Base-by-base conservation (phyloP, 1,284 basidiomycete genomes). In the Trichosporon inkin region DNA sequence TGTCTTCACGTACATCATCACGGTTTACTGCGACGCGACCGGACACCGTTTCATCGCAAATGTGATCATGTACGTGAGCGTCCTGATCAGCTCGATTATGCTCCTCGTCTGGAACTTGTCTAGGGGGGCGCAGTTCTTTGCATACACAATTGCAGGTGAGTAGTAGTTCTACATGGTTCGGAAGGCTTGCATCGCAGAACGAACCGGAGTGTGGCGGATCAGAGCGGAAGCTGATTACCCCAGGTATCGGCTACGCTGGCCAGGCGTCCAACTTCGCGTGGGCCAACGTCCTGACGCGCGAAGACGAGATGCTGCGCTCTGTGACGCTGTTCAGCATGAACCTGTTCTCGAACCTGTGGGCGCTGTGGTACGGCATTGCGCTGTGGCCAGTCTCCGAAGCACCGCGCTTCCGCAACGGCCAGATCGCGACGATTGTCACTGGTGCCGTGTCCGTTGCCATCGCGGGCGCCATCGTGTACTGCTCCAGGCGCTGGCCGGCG, bases 231-330 rank as follows among this genome's bases (percentile, higher is more conserved):
- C 38, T 40, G n/a, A 40, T 16, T 6, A 6, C 38, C 14, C 3
- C 17, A 40, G 71, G 70, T 34, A 65, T 74, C 37, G 72, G 71
- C 0, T 74, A 73, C 53, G 70, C 71, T 0, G 75, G 75, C 17
- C 75, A 76, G 60, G 75, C 75, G 3, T 65, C 64, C 22, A 76
- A 76, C 62, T 74, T 73, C 56, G 73, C 73, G 0, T 76, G 74
- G 74, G 74, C 74, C 16, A 76, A 74, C 61, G 55, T 64, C 20
- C 41, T 72, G 34, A 71, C 68, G 17, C 63, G 73, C 40, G 73
- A 76, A 37, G 71, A 76, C 64, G 73, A 76, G 49, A 65, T 70
- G 34, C 62, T 76, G 17, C 67, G 74, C 34, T 68, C 73, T 0
- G 20, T 74, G 38, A 76, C 74, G 10, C 59, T 76, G 11, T 70